Percentiles rank a stretch among this genome's conserved stretches.
phyloP scores from a whole-genome alignment of 257 asterid species.

The Solanum chiquidenum region DNA sequence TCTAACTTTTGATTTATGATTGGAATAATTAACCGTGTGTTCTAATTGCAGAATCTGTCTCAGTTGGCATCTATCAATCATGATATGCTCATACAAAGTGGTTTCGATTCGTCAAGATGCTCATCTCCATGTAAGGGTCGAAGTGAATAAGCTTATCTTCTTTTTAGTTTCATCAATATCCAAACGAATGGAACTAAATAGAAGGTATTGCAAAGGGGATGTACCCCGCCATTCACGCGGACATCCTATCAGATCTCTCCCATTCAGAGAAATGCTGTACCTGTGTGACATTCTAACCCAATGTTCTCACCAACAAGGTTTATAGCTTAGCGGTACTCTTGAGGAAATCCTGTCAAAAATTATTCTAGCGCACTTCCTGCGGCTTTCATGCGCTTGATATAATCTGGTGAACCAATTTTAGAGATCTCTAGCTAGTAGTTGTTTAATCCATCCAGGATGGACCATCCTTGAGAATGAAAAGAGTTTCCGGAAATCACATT shows the following conservation, averaged over 20 bases:
- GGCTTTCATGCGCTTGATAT: background rate
- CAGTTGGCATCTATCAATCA: slow-evolving; percentile 89
- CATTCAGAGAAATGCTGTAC: background rate
- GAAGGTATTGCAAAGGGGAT: background rate
- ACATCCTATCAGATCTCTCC: background rate
- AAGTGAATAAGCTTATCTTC: slow-evolving; percentile 2
- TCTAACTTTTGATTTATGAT: background rate
- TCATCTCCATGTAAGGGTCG: slow-evolving; percentile 50
- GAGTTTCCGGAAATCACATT: background rate
- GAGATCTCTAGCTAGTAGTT: background rate
- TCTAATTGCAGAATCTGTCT: slow-evolving; percentile 61
- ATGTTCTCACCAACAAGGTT: background rate
- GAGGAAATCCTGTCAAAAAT: background rate
- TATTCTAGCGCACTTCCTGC: background rate
- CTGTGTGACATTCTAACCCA: background rate
- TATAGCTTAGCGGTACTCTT: background rate
- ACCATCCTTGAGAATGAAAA: background rate
- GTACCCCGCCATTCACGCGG: background rate
- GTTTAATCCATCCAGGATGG: background rate
- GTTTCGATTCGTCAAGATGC: slow-evolving; percentile 46
- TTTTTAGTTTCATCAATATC: background rate
- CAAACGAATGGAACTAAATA: background rate
- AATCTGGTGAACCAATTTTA: background rate
- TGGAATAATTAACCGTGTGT: background rate
- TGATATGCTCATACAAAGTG: slow-evolving; percentile 76